Conservation (phyloP, 2,329 filamentous ascomycete species). For the Verticillium longisporum region DNA sequence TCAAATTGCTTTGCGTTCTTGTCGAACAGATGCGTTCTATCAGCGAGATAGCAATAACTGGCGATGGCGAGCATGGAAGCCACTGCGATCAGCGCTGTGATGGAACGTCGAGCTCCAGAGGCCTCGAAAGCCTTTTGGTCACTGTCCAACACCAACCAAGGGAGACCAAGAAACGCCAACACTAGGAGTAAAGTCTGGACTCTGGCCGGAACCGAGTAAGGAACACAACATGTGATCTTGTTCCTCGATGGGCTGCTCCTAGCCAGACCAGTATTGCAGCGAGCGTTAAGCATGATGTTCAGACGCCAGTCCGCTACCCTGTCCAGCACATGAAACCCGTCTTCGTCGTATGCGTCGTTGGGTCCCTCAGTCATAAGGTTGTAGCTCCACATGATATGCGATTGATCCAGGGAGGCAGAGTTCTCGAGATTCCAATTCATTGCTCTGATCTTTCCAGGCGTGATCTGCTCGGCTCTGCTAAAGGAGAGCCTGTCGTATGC, state of each 20-base stretch:
- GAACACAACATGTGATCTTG: slow-evolving; percentile 45
- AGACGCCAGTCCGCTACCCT: slow-evolving; percentile 34
- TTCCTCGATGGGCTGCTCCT: slow-evolving; percentile 29
- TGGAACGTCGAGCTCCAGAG: slow-evolving; percentile 14
- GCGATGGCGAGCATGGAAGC: slow-evolving; percentile 15
- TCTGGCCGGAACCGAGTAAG: slow-evolving; percentile 26
- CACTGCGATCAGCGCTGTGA: slow-evolving; percentile 19
- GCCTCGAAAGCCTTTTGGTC: slow-evolving; percentile 13
- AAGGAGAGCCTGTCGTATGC: slow-evolving; percentile 33
- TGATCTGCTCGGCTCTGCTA: slow-evolving; percentile 33
- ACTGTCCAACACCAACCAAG: slow-evolving; percentile 4
- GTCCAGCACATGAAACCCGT: slow-evolving; percentile 36
- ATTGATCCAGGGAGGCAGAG: slow-evolving; percentile 28
- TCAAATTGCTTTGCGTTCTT: slow-evolving; percentile 42
- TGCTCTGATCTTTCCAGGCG: slow-evolving; percentile 36
- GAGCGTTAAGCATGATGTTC: slow-evolving; percentile 44
- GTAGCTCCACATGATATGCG: slow-evolving; percentile 43
- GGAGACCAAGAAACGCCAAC: slow-evolving; percentile 8
- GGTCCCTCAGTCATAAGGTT: slow-evolving; percentile 39
- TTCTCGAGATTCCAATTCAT: slow-evolving; percentile 46
- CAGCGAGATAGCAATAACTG: slow-evolving; percentile 43
- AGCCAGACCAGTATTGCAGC: slow-evolving; percentile 38
- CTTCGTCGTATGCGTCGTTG: slow-evolving; percentile 34
- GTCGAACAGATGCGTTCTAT: slow-evolving; percentile 45
- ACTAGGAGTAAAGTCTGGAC: slow-evolving; percentile 16